phyloP scores from a whole-genome alignment of 306 rosid genomes.

The Cotoneaster glaucophyllus region DNA sequence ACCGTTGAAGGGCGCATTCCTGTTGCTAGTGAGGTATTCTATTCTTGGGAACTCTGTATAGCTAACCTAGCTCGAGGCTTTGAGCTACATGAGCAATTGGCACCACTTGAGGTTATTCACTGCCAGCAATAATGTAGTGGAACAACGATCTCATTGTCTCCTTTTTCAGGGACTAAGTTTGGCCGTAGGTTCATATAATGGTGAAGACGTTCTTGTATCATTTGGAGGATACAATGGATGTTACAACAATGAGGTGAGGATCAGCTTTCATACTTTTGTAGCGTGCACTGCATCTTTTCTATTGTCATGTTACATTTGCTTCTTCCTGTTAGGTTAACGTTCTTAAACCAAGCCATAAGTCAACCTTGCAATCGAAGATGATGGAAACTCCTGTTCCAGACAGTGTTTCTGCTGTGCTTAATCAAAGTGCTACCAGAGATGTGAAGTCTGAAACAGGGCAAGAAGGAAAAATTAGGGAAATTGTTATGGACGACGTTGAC shows the following conservation, averaged over 20 bases:
- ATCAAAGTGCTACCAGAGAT: constrained; percentile 66
- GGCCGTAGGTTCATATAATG: constrained; percentile 62
- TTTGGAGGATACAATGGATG: constrained; percentile 95
- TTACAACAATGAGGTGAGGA: constrained; percentile 76
- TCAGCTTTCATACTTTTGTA: constrained; percentile 11
- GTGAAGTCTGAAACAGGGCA: constrained; percentile 60
- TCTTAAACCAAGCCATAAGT: constrained; percentile 94
- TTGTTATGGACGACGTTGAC: constrained; percentile 58
- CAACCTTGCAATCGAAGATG: constrained; percentile 70
- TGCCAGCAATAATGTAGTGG: constrained; percentile 8
- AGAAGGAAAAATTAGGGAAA: constrained; percentile 83
- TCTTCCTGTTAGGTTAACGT: constrained; percentile 56
- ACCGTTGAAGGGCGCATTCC: constrained; percentile 86
- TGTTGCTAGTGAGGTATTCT: constrained; percentile 83
- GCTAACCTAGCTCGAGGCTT: neutral
- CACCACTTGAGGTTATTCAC: neutral
- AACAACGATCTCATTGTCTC: constrained; percentile 16
- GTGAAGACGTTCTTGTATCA: constrained; percentile 74
- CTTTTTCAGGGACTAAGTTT: constrained; percentile 77
- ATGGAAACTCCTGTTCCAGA: constrained; percentile 50
- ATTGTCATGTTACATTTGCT: constrained; percentile 17
- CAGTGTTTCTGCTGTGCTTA: constrained; percentile 58
- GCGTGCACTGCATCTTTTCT: constrained; percentile 10
- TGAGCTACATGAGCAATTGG: neutral
- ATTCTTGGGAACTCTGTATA: constrained; percentile 5